Percentiles rank a stretch among this genome's conserved stretches.
These are phyloP conservation scores for Ceratobasidium sp. DNA, from an alignment of 1,284 basidiomycete genomes.

Conservation along the genomic window DNA sequence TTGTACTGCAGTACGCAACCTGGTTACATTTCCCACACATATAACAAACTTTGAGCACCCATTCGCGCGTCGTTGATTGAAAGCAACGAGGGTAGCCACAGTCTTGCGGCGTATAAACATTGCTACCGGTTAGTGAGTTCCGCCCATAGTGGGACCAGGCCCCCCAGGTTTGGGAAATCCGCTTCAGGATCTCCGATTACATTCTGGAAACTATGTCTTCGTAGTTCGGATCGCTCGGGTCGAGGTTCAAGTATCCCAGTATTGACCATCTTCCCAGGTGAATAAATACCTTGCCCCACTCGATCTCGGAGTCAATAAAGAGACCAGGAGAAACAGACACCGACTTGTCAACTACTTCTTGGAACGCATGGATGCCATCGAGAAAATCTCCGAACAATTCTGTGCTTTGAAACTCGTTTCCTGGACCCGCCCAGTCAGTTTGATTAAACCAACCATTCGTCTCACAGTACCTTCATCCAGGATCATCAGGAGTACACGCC, in stretches of 20 bases:
- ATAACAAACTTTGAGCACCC: too few species aligned
- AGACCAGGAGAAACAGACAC: not conserved
- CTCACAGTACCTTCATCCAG: too few species aligned
- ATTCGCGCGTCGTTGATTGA: too few species aligned
- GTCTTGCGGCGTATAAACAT: not conserved
- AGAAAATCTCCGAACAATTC: not conserved
- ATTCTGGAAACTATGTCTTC: not conserved
- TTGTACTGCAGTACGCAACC: too few species aligned
- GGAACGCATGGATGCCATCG: not conserved
- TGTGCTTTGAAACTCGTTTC: not conserved
- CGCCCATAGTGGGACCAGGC: not conserved
- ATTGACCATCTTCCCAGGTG: not conserved
- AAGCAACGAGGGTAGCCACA: too few species aligned
- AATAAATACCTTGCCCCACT: not conserved
- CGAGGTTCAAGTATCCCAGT: too few species aligned
- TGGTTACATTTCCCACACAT: too few species aligned
- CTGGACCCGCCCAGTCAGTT: not conserved
- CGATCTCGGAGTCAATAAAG: not conserved
- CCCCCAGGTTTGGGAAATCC: not conserved
- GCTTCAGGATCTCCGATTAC: not conserved
- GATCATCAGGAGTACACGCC: too few species aligned
- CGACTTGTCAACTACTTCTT: not conserved
- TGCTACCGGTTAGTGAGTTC: not conserved
- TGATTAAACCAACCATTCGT: too few species aligned
- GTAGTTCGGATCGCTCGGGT: not conserved